Evolutionary conservation across 2,329 filamentous ascomycete species (phyloP).

Genomic region (Aspergillus neoniger): DNA sequence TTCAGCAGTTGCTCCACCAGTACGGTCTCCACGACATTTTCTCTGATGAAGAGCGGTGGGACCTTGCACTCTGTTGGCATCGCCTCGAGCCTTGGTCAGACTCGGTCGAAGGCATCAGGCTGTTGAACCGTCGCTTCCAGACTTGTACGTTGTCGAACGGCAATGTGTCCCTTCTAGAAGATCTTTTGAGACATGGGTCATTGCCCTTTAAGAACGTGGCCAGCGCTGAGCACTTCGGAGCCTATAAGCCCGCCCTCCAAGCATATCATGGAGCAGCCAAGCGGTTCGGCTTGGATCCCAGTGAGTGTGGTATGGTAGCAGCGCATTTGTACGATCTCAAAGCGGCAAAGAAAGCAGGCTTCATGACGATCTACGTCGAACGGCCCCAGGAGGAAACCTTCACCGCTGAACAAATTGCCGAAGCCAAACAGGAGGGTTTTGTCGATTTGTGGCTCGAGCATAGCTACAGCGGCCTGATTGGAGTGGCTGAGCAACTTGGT

Average conservation of each 20-base stretch:
- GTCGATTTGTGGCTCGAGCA: conserved; percentile 65
- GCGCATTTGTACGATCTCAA: conserved; percentile 71
- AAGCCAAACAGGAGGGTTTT: conserved; percentile 57
- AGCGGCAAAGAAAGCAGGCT: conserved; percentile 64
- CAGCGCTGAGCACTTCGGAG: conserved; percentile 69
- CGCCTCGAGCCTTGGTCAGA: conserved; percentile 70
- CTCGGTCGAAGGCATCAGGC: conserved; percentile 55
- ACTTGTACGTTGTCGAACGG: conserved; percentile 75
- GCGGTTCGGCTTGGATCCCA: conserved; percentile 57
- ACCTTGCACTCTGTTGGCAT: conserved; percentile 69
- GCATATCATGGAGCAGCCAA: conserved; percentile 70
- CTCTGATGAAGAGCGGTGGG: conserved; percentile 62
- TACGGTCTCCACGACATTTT: conserved; percentile 63
- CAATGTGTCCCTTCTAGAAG: conserved; percentile 65
- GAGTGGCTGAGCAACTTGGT: conserved; percentile 54
- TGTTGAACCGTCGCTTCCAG: conserved; percentile 58
- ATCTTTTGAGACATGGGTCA: conserved; percentile 60
- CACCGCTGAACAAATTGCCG: conserved; percentile 47
- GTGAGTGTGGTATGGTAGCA: conserved; percentile 74
- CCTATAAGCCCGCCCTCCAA: conserved; percentile 71
- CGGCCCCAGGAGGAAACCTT: conserved; percentile 66
- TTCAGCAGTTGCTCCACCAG: conserved; percentile 59
- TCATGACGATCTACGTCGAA: conserved; percentile 75
- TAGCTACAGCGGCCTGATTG: conserved; percentile 55
- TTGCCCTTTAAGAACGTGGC: conserved; percentile 65